Evolutionary conservation across 352 stramenopile genomes (phyloP), one percentile per base, ranked within the genome.

Genomic region (Phytophthora idaei): DNA sequence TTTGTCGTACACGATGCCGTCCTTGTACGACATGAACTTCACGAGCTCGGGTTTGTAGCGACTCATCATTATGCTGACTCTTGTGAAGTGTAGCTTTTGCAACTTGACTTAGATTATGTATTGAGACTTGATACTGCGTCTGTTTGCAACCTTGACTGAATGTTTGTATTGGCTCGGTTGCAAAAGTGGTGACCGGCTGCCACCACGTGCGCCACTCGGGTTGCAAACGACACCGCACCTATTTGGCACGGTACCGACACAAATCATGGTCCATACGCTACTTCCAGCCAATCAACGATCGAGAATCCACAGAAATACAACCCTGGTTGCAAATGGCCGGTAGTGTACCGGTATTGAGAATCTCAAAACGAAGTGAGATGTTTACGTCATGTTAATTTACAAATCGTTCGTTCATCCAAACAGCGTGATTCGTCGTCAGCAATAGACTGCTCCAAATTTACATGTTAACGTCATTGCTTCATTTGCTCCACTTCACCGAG

Each of bases 371-470:
- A 39, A 39, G 34, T 39, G 34, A 17, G 17, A 21, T 21, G 17
- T 21, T 21, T 21, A 21, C 17, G 17, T 21, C 17, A 21, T 21
- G 17, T 21, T 21, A 21, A 21, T 21, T 21, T 21, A 21, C 17
- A 21, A n/a, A 37, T 11, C 3, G n/a, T n/a, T 53, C 42, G 28
- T 34, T 57, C 51, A 57, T 57, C 51, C 9, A 58, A 58, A 49
- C 51, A 39, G 4, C 11, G 7, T 49, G 51, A 49, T 58, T 58
- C 15, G 48, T 44, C 15, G 17, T 21, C 17, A 28, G 48, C 29
- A 29, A 14, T 28, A 29, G 2, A 2, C 29, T 10, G 8, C 17
- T 21, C 17, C 17, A 21, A 21, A 21, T 21, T 21, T 21, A 21
- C 17, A 21, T 21, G 17, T 21, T 21, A 21, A 21, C 17, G 17